These are phyloP conservation scores for Geranium brycei DNA, from an alignment of 345 rosid species.

Conservation along the genomic window DNA sequence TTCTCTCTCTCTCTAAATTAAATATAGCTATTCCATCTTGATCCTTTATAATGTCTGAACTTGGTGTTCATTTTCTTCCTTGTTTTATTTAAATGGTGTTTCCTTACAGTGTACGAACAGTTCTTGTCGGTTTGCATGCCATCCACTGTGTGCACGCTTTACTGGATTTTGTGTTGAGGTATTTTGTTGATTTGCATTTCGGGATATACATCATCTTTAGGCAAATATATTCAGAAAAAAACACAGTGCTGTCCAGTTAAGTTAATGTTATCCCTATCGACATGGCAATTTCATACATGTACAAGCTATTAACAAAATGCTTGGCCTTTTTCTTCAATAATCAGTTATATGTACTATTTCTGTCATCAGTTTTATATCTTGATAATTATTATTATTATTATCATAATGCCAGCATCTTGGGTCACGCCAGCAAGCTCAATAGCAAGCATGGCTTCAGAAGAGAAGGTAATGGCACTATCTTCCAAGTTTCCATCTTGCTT, in stretches of 20 bases:
- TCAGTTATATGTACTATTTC: background rate
- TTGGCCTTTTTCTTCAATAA: background rate
- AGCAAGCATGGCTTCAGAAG: conserved; percentile 98
- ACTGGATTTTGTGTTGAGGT: conserved; percentile 98
- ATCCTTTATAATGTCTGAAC: too few relatives aligned
- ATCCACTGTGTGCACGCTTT: conserved; percentile 95
- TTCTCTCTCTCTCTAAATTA: too few relatives aligned
- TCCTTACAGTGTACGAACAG: conserved; percentile 64
- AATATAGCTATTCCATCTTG: background rate
- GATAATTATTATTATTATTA: too few relatives aligned
- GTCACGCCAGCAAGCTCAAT: conserved; percentile 89
- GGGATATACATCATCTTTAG: background rate
- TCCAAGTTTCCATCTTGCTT: background rate
- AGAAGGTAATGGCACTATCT: conserved; percentile 41
- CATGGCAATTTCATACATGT: too few relatives aligned
- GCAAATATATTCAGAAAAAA: background rate
- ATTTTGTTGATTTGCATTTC: conserved; percentile 12
- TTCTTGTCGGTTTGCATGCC: conserved; percentile 85
- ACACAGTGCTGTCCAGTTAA: background rate
- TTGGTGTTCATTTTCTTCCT: background rate
- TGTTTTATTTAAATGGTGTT: background rate
- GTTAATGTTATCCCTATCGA: too few relatives aligned
- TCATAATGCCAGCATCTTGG: too few relatives aligned
- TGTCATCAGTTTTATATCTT: background rate
- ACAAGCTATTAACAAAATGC: background rate